Evolutionary conservation across 1,284 basidiomycete species (phyloP), one percentile per base, ranked within the genome.

Genomic region (Tranzscheliella williamsii): DNA sequence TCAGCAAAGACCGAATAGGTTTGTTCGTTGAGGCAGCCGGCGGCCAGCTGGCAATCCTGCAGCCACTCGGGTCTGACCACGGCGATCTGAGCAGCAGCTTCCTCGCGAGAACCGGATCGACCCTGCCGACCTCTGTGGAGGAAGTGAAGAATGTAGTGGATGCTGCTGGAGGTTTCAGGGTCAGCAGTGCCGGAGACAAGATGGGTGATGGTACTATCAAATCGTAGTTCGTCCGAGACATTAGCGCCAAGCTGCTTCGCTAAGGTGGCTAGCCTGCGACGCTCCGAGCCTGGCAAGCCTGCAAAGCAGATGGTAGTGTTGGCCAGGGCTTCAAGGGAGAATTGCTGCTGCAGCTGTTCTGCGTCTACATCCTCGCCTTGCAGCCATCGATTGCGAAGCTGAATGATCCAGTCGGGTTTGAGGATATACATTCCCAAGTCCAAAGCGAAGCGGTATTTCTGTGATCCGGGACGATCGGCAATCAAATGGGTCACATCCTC

Each of bases 51-150:
- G 24, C 82, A 89, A 63, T 90, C 89, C 86, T 86, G 87, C 56
- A 91, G 87, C 88, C 88, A 91, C 52, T 89, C 88, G 58, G 88
- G 87, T 85, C 88, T 90, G 2, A 91, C 84, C 2, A 89, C 79
- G 27, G 90, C 86, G 34, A 83, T 80, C 0, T 85, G 85, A 66
- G 88, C 86, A 13, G 58, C 70, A 16, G 56, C 85, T 81, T 21
- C 79, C 75, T 38, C 80, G 73, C 68, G 88, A 87, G 70, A 87
- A 85, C 73, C 86, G 86, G 50, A 84, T 81, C 1, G 85, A 84
- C 63, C 85, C 86, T 18, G 79, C 79, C 50, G 35, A 1, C 47
- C 39, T 22, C 62, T 43, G 15, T 58, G 57, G 18, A 64, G 43
- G 21, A 65, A 70, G 36, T 53, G 54, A 4, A 58, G 38, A 8